A percentile compares a stretch with the other conserved stretches of the same genome.
Evolutionary conservation across 2,329 filamentous ascomycete species (phyloP).

Genomic region (Aspergillaceae sp.): DNA sequence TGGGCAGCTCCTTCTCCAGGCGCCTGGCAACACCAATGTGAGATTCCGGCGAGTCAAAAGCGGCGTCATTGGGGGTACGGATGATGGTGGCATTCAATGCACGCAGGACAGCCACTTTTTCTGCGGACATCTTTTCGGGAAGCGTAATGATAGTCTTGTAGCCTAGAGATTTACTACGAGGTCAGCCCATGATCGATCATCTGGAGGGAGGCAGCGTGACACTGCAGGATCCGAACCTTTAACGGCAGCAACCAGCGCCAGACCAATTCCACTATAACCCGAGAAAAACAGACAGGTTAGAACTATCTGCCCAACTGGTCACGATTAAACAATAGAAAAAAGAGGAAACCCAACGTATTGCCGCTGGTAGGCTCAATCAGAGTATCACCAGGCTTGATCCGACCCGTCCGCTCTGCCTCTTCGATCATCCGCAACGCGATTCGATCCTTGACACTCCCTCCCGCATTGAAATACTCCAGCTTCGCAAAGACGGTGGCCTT

Average conservation of each 20-base stretch:
- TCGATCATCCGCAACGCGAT: constrained; percentile 98
- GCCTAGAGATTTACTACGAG: constrained; percentile 30
- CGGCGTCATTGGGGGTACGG: constrained; percentile 89
- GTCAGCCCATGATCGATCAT: background rate
- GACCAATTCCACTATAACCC: constrained; percentile 64
- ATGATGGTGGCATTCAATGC: constrained; percentile 96
- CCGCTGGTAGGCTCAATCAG: constrained; percentile 96
- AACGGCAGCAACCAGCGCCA: constrained; percentile 87
- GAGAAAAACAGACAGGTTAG: background rate
- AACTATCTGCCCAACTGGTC: background rate
- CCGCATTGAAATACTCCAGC: constrained; percentile 87
- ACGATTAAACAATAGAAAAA: background rate
- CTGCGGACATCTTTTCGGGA: constrained; percentile 97
- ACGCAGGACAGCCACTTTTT: constrained; percentile 91
- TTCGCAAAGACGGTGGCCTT: constrained; percentile 85
- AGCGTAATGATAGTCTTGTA: constrained; percentile 99
- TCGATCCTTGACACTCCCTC: constrained; percentile 86
- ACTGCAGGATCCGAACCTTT: constrained; percentile 47
- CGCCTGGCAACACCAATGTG: constrained; percentile 91
- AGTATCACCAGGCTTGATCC: constrained; percentile 94
- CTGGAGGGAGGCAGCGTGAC: background rate
- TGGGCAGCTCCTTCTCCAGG: constrained; percentile 89
- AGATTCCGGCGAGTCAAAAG: constrained; percentile 87
- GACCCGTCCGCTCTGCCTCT: constrained; percentile 79
- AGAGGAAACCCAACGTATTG: constrained; percentile 56